These are phyloP conservation scores for Phaeosphaeria sp. DNA, from an alignment of 2,329 filamentous ascomycete genomes.

Conservation along the genomic window DNA sequence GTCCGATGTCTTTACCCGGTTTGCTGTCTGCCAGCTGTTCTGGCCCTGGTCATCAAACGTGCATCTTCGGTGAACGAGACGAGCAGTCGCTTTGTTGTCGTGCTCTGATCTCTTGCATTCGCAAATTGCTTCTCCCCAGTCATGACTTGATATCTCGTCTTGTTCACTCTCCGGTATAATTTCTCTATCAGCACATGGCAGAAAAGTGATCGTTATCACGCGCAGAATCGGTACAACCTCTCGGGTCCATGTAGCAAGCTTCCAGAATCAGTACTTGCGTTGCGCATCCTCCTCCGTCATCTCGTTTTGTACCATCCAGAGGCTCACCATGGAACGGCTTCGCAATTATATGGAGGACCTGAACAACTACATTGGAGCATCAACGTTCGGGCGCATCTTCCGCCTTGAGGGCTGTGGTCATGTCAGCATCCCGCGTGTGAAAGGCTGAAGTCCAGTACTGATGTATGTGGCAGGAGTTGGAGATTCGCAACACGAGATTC, in stretches of 20 bases:
- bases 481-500: slow-evolving; percentile 79
- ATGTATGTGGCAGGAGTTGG: slow-evolving; percentile 60
- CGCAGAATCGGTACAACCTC: not conserved
- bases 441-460: slow-evolving; percentile 14
- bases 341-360: slow-evolving; percentile 23
- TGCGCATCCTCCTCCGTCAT: not conserved
- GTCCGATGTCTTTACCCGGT: slow-evolving; percentile 8
- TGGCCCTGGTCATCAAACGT: slow-evolving; percentile 2
- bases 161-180: not conserved
- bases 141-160: not conserved
- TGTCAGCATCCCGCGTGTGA: slow-evolving; percentile 60
- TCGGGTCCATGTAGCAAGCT: not conserved
- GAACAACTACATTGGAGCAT: slow-evolving; percentile 36
- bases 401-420: slow-evolving; percentile 82
- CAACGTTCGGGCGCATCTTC: slow-evolving; percentile 61
- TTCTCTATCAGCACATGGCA: not conserved
- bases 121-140: not conserved
- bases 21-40: not conserved
- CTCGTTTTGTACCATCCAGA: not conserved
- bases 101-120: not conserved
- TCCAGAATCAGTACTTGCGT: slow-evolving; percentile 1
- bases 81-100: not conserved
- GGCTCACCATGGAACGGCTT: slow-evolving; percentile 32
- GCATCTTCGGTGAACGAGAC: slow-evolving; percentile 4
- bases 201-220: not conserved